Evolutionary conservation across 495 filamentous ascomycete species (phyloP).

Genomic region (Bryoglossum gracile): DNA sequence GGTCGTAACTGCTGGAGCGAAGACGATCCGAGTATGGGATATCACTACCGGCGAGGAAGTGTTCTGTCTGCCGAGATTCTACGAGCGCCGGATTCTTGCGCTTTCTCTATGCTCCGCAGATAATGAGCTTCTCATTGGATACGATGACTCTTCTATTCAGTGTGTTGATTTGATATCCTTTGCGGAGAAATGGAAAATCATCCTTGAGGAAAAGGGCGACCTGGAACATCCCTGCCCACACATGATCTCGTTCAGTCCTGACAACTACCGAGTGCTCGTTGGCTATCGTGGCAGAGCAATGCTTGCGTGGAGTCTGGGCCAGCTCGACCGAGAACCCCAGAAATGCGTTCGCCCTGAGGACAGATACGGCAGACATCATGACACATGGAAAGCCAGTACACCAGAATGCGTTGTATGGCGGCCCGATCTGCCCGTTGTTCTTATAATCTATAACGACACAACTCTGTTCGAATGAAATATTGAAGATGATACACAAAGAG

Average conservation of each 20-base stretch:
- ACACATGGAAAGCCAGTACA: slow-evolving; percentile 1
- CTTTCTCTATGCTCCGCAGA: not conserved
- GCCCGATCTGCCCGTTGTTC: slow-evolving; percentile 1
- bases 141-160: slow-evolving; percentile 1
- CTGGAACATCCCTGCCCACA: slow-evolving; percentile 1
- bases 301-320: slow-evolving; percentile 10
- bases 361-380: not conserved
- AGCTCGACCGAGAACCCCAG: not conserved
- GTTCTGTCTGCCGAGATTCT: not conserved
- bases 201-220: not conserved
- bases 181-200: not conserved
- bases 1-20: slow-evolving; percentile 22
- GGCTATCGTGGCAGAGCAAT: slow-evolving; percentile 13
- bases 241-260: slow-evolving; percentile 12
- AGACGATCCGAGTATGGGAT: slow-evolving; percentile 13
- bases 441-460: slow-evolving; percentile 7
- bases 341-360: not conserved
- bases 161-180: not conserved
- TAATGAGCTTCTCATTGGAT: slow-evolving; percentile 2
- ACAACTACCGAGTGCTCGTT: slow-evolving; percentile 9
- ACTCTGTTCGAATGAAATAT: slow-evolving; percentile 11
- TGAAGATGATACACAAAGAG: slow-evolving; percentile 9
- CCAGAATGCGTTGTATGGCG: slow-evolving; percentile 12
- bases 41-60: slow-evolving; percentile 11
- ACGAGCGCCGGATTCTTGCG: not conserved